Evolutionary conservation across 2,329 filamentous ascomycete genomes (phyloP).

Genomic region (Colletotrichum sp.): DNA sequence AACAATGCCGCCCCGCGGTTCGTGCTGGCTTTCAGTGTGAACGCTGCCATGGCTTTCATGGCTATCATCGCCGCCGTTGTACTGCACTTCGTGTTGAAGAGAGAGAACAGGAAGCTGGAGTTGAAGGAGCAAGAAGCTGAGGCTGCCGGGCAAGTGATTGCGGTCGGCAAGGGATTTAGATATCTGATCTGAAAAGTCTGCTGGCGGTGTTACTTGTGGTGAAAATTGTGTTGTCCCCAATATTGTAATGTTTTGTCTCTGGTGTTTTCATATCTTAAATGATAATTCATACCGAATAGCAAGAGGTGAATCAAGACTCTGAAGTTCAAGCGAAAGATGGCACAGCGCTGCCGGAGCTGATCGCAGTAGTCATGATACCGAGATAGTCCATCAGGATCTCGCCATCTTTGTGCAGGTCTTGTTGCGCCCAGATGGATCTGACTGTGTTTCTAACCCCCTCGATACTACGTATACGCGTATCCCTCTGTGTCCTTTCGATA

Average conservation of each 20-base stretch:
- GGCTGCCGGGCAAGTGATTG: not conserved
- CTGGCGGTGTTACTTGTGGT: rapidly evolving
- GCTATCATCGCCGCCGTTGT: slow-evolving; percentile 25
- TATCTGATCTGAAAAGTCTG: slow-evolving; percentile 10
- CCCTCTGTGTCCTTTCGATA: slow-evolving; percentile 28
- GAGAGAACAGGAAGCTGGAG: slow-evolving; percentile 26
- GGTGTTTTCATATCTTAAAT: not conserved
- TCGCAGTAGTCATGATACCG: slow-evolving; percentile 24
- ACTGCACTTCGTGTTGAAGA: slow-evolving; percentile 24
- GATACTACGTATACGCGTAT: slow-evolving; percentile 28
- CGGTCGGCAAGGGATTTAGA: slow-evolving; percentile 20
- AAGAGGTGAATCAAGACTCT: rapidly evolving
- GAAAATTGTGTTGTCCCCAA: rapidly evolving
- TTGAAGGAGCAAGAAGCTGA: slow-evolving; percentile 22
- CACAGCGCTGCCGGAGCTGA: not conserved
- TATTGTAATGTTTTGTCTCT: rapidly evolving
- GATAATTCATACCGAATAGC: rapidly evolving
- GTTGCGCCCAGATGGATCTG: slow-evolving; percentile 37
- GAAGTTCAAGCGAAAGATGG: not conserved
- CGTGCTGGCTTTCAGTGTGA: slow-evolving; percentile 28
- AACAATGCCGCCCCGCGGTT: slow-evolving; percentile 27
- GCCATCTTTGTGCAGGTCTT: slow-evolving; percentile 34
- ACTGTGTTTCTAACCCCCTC: slow-evolving; percentile 26
- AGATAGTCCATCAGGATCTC: slow-evolving; percentile 35
- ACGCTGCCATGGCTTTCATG: slow-evolving; percentile 28